Evolutionary conservation across 2,329 filamentous ascomycete genomes (phyloP), one percentile per base, ranked within the genome.

Genomic region (Fusarium sp.): DNA sequence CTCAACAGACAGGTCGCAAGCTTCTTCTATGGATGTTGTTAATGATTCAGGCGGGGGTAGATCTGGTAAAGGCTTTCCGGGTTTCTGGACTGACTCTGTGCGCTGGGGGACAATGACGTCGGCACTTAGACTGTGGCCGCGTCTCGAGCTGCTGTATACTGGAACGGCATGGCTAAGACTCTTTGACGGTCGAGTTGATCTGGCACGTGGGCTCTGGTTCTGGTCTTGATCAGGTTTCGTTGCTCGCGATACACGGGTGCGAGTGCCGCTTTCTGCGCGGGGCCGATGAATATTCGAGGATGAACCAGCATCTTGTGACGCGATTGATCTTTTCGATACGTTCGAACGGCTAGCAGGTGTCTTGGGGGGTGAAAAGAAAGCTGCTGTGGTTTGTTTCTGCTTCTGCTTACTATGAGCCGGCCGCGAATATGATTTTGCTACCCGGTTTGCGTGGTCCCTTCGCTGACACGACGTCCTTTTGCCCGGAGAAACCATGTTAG

Each of bases 111-210:
- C 56, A 46, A 69, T 25, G 10, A 58, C 32, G 30, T 62, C 56
- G 27, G 48, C 54, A 44, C 65, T 71, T 8, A 73, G 48, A 38
- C 70, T 72, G 24, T 69, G 70, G 32, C 58, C 38, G 16, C 71
- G 69, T 48, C 41, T 73, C 5, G 49, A 70, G 10, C 16, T 56
- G 25, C 54, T 55, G 7, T 62, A 60, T 16, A 32, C 43, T 10
- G 56, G 24, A 32, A 25, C 29, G 5, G 58, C 56, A 11, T 58
- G 57, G 16, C 46, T 61, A 13, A 58, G 12, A 29, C 58, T 49
- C 52, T 45, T 65, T 12, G 51, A 62, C 15, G 62, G 43, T 40
- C 58, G 64, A 41, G 55, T 27, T 38, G 56, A 52, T 57, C 55
- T 41, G 24, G 58, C 10, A 30, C 57, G 46, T 25, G 38, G 41